Evolutionary conservation across 345 rosid species (phyloP).

Genomic region (Luvunga scandens): DNA sequence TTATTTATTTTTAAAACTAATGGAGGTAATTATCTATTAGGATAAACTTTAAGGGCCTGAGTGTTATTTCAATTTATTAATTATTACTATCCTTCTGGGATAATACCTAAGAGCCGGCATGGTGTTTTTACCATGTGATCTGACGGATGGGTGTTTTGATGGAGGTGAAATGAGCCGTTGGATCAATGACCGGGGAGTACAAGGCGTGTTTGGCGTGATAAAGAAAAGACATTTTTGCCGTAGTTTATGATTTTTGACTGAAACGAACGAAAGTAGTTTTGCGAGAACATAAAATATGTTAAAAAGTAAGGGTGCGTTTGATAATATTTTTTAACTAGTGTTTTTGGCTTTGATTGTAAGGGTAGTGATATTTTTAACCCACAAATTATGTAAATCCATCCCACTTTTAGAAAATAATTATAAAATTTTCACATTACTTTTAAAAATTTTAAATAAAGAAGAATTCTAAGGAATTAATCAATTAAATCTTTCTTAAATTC

Average conservation of each 20-base stretch:
- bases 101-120: not conserved
- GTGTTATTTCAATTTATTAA: not conserved
- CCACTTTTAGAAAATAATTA: too few relatives aligned
- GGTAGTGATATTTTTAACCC: too few relatives aligned
- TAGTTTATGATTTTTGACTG: not conserved
- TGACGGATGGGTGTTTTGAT: constrained; percentile 28
- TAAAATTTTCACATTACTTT: too few relatives aligned
- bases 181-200: constrained; percentile 5
- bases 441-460: too few relatives aligned
- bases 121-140: not conserved
- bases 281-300: not conserved
- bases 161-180: constrained; percentile 22
- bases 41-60: not conserved
- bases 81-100: constrained; percentile 18
- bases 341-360: too few relatives aligned
- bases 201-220: not conserved
- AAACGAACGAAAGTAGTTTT: not conserved
- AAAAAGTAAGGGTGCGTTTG: too few relatives aligned
- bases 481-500: too few relatives aligned
- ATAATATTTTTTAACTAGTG: too few relatives aligned
- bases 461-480: too few relatives aligned
- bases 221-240: not conserved
- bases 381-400: too few relatives aligned
- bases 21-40: not conserved
- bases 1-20: not conserved